Evolutionary conservation across 2,329 filamentous ascomycete genomes (phyloP).

Genomic region (Thielaviopsis populi): DNA sequence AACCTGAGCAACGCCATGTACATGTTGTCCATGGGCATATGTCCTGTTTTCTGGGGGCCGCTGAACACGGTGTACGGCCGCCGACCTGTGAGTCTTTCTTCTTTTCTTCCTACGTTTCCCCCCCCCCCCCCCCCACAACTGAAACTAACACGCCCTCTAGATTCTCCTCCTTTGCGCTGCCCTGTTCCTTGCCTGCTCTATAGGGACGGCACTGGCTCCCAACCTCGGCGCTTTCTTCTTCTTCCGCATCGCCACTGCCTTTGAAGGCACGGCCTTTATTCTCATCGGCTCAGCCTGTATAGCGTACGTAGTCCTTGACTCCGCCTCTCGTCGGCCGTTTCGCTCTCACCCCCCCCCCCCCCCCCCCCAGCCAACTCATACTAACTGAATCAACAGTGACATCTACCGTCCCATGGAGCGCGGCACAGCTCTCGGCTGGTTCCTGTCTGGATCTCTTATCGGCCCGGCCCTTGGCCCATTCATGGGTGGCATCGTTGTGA

Average conservation of each 20-base stretch:
- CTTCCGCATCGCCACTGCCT: conserved; percentile 58
- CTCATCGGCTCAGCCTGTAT: conserved; percentile 57
- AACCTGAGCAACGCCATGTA: conserved; percentile 64
- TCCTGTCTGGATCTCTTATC: conserved; percentile 54
- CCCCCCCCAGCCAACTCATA: background rate
- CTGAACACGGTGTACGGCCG: conserved; percentile 51
- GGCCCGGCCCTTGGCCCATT: conserved; percentile 58
- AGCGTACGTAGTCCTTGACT: too few relatives aligned
- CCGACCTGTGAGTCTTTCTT: conserved; percentile 32
- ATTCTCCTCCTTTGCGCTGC: conserved; percentile 39
- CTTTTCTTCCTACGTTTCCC: background rate
- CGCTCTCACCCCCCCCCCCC: too few relatives aligned
- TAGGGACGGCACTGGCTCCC: conserved; percentile 57
- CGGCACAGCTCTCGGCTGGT: conserved; percentile 60
- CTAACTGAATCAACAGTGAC: conserved; percentile 27
- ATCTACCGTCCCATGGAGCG: conserved; percentile 52
- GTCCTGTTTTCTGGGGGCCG: conserved; percentile 57
- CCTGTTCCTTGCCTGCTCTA: conserved; percentile 53
- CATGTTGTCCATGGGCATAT: conserved; percentile 57
- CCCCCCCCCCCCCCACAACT: background rate
- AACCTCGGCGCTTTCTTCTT: conserved; percentile 58
- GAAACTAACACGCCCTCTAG: conserved; percentile 17
- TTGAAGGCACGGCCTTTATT: conserved; percentile 60
- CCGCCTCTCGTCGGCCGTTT: too few relatives aligned
- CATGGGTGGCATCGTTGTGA: conserved; percentile 62